Base-by-base conservation (phyloP, 331 rosid species). In the Rosa hybrid region DNA sequence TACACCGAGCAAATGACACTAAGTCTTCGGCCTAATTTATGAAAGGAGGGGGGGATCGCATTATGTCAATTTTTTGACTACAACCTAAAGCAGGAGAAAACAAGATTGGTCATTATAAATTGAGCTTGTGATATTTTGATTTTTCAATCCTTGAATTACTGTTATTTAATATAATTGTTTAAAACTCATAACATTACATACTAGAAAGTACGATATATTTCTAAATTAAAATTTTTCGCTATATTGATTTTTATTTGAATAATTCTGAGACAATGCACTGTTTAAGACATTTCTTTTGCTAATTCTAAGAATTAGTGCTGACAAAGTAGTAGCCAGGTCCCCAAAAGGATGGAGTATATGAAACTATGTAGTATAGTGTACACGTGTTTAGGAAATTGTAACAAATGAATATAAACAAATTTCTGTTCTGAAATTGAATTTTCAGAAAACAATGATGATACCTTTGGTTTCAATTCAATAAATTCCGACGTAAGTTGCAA, bases 11-110 rank as follows among this genome's bases (percentile, higher is more conserved):
- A 60, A 76, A 30, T 46, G n/a, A 76, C 45, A 16, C 69, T 17
- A 5, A 20, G 14, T 57, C 11, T 57, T 53, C 44, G 6, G 39
- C 71, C 50, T 62, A 76, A 76, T 75, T 75, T 16, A 77, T 64
- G 12, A 12, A 54, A 42, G 53, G 53, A 53, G 46, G 68, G 7
- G 49, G 50, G 63, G 72, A 62, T 62, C 72, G 30, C 38, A 46
- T 76, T 42, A 20, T 68, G 5, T 41, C 44, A 13, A 18, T 68
- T 9, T 74, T 53, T 34, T 34, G 39, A 34, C 39, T 34, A 34
- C 39, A 34, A 34, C 39, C 27, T 16, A 63, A 50, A 30, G 8
- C 7, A 67, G 73, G 46, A 63, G 30, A 77, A 8, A 12, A 12
- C 5, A 63, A 63, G 8, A n/a, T 18, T 8, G n/a, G 62, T 53